phyloP scores from a whole-genome alignment of 2,329 filamentous ascomycete species.

The Verticillium nubilum region DNA sequence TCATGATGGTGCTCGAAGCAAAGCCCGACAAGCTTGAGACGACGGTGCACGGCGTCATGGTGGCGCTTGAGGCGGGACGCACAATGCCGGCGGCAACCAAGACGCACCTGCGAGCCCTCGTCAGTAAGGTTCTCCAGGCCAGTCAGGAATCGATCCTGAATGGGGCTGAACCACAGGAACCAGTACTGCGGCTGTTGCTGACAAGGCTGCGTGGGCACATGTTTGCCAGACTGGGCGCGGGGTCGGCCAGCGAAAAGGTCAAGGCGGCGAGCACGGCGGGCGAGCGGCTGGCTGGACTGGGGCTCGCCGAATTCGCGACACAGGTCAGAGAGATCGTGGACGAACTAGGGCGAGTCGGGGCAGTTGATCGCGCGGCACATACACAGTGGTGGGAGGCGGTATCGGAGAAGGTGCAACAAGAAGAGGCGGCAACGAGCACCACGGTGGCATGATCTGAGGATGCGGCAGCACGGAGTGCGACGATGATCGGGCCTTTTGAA shows the following conservation, averaged over 20 bases:
- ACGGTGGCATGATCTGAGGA: background rate
- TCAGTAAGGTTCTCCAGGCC: slow-evolving; percentile 49
- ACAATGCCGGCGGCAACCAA: slow-evolving; percentile 62
- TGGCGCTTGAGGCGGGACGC: slow-evolving; percentile 55
- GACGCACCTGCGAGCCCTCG: slow-evolving; percentile 50
- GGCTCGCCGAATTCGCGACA: slow-evolving; percentile 68
- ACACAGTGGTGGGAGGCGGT: slow-evolving; percentile 66
- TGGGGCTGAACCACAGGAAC: slow-evolving; percentile 42
- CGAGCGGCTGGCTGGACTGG: slow-evolving; percentile 63
- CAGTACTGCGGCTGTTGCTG: slow-evolving; percentile 61
- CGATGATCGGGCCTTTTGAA: background rate
- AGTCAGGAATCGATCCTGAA: slow-evolving; percentile 37
- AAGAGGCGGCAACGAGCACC: slow-evolving; percentile 2
- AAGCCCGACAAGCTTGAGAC: slow-evolving; percentile 44
- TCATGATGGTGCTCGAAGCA: slow-evolving; percentile 63
- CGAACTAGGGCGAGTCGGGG: slow-evolving; percentile 57
- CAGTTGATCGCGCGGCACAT: slow-evolving; percentile 64
- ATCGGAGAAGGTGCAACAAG: slow-evolving; percentile 45
- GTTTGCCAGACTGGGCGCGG: slow-evolving; percentile 57
- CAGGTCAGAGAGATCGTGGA: slow-evolving; percentile 66
- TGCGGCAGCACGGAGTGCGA: background rate
- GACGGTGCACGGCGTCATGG: slow-evolving; percentile 55
- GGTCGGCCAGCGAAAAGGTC: slow-evolving; percentile 64
- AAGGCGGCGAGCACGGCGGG: slow-evolving; percentile 62
- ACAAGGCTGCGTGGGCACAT: slow-evolving; percentile 64